Evolutionary conservation across 148 eudicot genomes (phyloP).

Genomic region (Cornus controversa): DNA sequence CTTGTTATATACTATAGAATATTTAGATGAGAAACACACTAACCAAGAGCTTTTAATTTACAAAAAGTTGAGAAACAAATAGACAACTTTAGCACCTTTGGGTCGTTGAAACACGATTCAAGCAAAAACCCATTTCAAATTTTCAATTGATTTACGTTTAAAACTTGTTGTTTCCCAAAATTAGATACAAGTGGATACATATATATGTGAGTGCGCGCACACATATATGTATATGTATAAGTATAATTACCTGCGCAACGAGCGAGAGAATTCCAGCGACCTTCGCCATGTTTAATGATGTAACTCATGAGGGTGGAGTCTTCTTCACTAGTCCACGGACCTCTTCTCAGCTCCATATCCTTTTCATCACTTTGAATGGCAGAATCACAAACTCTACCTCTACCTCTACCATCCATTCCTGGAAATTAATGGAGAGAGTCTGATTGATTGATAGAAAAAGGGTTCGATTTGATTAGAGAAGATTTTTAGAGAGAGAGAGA

Average conservation of each 20-base stretch:
- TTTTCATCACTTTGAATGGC: slow-evolving; percentile 27
- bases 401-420: slow-evolving; percentile 31
- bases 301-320: slow-evolving; percentile 75
- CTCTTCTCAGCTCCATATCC: slow-evolving; percentile 57
- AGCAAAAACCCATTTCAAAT: no score
- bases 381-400: neutral
- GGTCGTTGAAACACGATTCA: no score
- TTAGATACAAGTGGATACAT: no score
- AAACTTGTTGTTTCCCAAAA: no score
- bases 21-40: no score
- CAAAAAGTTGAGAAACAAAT: no score
- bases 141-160: no score
- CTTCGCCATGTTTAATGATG: slow-evolving; percentile 80
- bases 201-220: no score
- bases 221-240: neutral
- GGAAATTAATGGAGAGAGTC: neutral
- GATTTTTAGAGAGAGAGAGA: slow-evolving; percentile 20
- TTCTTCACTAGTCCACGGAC: slow-evolving; percentile 95
- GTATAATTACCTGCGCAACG: slow-evolving; percentile 63
- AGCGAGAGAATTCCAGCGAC: slow-evolving; percentile 94
- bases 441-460: slow-evolving; percentile 20
- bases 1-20: no score
- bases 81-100: no score
- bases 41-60: no score
- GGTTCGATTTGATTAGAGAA: slow-evolving; percentile 9